Base-by-base conservation (phyloP, 129 eudicot genomes). In the sunflower (Helianthus annuus) region DNA sequence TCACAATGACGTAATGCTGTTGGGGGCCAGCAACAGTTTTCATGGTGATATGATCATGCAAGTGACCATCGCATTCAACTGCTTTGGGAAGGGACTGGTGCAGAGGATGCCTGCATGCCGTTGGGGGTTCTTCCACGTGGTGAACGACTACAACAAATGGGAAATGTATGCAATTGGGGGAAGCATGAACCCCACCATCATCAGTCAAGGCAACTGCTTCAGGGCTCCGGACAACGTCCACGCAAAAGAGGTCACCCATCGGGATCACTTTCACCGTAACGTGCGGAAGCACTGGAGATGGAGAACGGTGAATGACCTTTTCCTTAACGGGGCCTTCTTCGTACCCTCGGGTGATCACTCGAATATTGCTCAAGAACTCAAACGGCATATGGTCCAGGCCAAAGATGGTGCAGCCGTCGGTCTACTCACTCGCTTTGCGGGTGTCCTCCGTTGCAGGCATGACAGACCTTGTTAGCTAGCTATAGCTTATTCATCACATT, bases 121-220 rank as follows among this genome's bases (percentile, higher is more conserved):
- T 38, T 87, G 85, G 79, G 98, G 96, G 2, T 92, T 87, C 70
- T 64, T 85, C 76, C 98, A 92, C 32, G 88, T 92, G 8, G 98
- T 89, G 4, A 89, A 92, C 51, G 97, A 91, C 80, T 91, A 91
- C 83, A 82, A 85, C 68, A 84, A 83, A 38, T 89, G 98, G 98
- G 80, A 83, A 38, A 83, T 83, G 84, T 92, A 92, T 32, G 98
- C 98, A 53, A 92, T 92, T 19, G 98, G 95, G 1, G 98, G 98
- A 17, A 89, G 91, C 72, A 63, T 79, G 56, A 76, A 85, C 61
- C 98, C 96, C 15, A 87, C 91, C 73, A 92, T 92, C 73, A 76
- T 92, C 44, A 89, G 98, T 88, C 96, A 92, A 75, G 98, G 98
- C 15, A 92, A 89, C 82, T 79, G 98, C 3, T 92, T 92, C 81